Conservation (phyloP, 2,329 filamentous ascomycete genomes). For the Coniochaeta ligniaria region DNA sequence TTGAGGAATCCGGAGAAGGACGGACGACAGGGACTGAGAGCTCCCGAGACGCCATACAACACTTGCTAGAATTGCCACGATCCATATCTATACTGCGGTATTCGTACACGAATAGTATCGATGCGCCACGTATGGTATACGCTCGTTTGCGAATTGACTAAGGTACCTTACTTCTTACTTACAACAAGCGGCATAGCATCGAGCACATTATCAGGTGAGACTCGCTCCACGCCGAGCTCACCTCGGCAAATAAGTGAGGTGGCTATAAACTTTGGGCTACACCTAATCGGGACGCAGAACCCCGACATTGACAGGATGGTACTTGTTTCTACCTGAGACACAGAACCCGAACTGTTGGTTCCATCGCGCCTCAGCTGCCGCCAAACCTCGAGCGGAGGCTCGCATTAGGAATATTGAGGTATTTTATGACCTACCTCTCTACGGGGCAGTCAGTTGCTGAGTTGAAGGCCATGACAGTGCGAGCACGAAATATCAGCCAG, state of each 20-base stretch:
- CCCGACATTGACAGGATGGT: not conserved
- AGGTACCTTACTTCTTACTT: too few relatives aligned
- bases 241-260: not conserved
- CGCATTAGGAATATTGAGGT: not conserved
- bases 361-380: not conserved
- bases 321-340: conserved; percentile 1
- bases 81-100: too few relatives aligned
- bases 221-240: not conserved
- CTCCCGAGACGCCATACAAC: not conserved
- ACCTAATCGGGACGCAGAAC: not conserved
- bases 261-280: not conserved
- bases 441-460: not conserved
- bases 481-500: not conserved
- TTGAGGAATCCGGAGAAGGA: not conserved
- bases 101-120: too few relatives aligned
- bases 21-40: not conserved
- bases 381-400: not conserved
- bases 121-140: too few relatives aligned
- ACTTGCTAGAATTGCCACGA: too few relatives aligned
- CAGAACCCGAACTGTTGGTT: not conserved
- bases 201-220: too few relatives aligned
- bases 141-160: too few relatives aligned
- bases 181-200: too few relatives aligned
- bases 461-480: not conserved
- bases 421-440: not conserved